These are phyloP conservation scores for Chytriomyces hyalinus DNA, from an alignment of 192 early-diverging fungal genomes.

Conservation along the genomic window DNA sequence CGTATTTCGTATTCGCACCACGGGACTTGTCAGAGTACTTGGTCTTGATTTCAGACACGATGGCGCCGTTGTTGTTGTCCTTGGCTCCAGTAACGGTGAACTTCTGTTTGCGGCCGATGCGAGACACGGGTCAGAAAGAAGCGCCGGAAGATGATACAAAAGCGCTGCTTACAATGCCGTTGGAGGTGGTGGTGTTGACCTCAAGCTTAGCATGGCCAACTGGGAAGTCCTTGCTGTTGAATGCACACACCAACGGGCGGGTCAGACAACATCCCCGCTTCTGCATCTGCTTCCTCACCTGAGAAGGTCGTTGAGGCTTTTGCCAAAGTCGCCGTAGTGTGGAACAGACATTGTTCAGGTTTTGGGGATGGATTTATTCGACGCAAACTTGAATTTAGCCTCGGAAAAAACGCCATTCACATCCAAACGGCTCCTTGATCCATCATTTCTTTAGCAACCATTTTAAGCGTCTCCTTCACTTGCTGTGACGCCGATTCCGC, in stretches of 20 bases:
- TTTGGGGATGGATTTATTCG: background rate
- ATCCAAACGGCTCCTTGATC: no score
- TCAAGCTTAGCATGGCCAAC: conserved; percentile 93
- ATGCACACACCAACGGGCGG: background rate
- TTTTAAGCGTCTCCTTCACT: no score
- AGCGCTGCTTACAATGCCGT: conserved; percentile 84
- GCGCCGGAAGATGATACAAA: background rate
- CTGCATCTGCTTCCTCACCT: conserved; percentile 1
- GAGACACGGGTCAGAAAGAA: conserved; percentile 13
- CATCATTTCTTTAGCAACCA: no score
- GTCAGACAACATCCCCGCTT: background rate
- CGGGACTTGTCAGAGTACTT: conserved; percentile 95
- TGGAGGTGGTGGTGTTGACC: conserved; percentile 93
- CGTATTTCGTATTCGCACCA: conserved; percentile 52
- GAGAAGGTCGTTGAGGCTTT: conserved; percentile 92
- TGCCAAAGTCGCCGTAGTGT: conserved; percentile 93
- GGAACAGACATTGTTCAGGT: conserved; percentile 64
- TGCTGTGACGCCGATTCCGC: no score
- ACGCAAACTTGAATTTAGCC: background rate
- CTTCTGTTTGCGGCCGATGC: conserved; percentile 58
- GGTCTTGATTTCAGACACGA: conserved; percentile 96
- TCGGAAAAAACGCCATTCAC: no score
- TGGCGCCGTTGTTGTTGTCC: conserved; percentile 93
- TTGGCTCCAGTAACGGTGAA: conserved; percentile 94
- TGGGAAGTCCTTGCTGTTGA: conserved; percentile 89